phyloP scores from a whole-genome alignment of 208 protist species.

The Sergeia podlipaevii region DNA sequence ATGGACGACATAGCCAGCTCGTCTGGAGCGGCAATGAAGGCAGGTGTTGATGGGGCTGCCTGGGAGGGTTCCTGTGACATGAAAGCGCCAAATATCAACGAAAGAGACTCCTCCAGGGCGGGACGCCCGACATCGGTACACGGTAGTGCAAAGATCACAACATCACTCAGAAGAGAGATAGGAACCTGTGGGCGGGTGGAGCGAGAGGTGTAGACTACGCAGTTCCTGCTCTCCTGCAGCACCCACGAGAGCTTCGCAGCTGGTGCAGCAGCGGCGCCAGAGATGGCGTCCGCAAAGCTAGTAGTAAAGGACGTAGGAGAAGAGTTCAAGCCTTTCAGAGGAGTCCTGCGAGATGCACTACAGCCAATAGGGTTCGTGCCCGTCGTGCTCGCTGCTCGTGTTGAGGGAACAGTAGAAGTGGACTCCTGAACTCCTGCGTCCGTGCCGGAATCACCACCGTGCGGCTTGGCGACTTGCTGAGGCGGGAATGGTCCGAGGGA shows the following conservation, averaged over 20 bases:
- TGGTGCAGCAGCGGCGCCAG: not conserved
- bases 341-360: no score
- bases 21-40: not conserved
- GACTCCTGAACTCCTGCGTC: no score
- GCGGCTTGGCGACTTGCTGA: no score
- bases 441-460: no score
- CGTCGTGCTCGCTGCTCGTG: no score
- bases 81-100: constrained; percentile 28
- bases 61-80: not conserved
- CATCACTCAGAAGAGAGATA: constrained; percentile 13
- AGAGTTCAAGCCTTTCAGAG: no score
- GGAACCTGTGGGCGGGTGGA: constrained; percentile 13
- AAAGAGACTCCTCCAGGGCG: constrained; percentile 9
- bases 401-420: no score
- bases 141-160: constrained; percentile 27
- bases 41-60: not conserved
- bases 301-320: no score
- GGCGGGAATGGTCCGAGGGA: no score
- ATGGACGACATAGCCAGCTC: not conserved
- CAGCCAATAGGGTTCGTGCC: no score
- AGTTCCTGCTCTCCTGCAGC: constrained; percentile 20
- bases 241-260: constrained; percentile 18
- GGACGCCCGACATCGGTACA: constrained; percentile 26
- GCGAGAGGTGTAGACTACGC: constrained; percentile 3
- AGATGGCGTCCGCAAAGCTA: not conserved